phyloP scores from a whole-genome alignment of 768 basidiomycete genomes.

The Boletus vinaceobasis region DNA sequence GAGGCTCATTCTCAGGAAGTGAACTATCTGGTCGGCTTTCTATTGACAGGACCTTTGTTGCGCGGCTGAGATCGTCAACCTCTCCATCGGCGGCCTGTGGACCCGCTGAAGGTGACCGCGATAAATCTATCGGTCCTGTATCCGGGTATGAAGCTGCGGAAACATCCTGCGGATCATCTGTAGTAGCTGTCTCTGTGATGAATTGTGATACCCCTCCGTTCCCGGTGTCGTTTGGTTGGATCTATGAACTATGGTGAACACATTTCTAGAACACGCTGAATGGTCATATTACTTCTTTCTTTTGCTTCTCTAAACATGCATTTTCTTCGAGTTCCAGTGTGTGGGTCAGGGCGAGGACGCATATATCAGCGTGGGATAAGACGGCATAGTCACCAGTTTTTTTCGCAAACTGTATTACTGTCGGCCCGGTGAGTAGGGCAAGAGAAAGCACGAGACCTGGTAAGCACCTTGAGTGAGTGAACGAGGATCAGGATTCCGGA shows the following conservation, averaged over 20 bases:
- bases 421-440: slow-evolving; percentile 13
- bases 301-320: slow-evolving; percentile 20
- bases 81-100: neutral
- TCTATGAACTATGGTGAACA: slow-evolving; percentile 9
- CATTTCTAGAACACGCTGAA: neutral
- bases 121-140: neutral
- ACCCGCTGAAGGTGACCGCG: neutral
- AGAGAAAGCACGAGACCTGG: neutral
- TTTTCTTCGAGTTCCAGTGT: slow-evolving; percentile 61
- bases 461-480: slow-evolving; percentile 62
- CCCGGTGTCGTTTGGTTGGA: neutral
- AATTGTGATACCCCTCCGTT: neutral
- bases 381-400: slow-evolving; percentile 96
- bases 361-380: slow-evolving; percentile 86
- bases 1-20: slow-evolving; percentile 29
- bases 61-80: slow-evolving; percentile 11
- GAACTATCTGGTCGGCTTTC: slow-evolving; percentile 8
- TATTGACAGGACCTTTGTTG: slow-evolving; percentile 9
- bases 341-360: slow-evolving; percentile 85
- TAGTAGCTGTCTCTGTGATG: neutral
- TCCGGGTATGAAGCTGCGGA: neutral
- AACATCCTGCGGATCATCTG: slow-evolving; percentile 5
- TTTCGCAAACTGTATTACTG: slow-evolving; percentile 90
- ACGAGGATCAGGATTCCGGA: slow-evolving; percentile 65
- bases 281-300: slow-evolving; percentile 27